Percentiles rank a stretch among this genome's conserved stretches.
These are phyloP conservation scores for Rubia tinctorum DNA, from an alignment of 305 asterid species.

Conservation along the genomic window DNA sequence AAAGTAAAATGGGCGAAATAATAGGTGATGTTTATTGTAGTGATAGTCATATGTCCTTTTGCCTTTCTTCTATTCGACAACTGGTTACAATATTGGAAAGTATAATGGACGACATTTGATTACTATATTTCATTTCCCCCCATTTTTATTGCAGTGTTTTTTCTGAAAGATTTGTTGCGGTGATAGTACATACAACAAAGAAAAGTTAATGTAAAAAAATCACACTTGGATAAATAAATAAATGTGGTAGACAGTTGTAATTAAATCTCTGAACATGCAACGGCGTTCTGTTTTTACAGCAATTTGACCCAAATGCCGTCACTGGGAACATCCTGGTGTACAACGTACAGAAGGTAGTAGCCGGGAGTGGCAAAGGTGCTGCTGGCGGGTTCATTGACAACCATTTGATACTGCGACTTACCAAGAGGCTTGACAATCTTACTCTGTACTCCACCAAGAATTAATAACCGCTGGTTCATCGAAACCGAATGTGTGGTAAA, in stretches of 20 bases:
- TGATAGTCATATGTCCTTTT: too few relatives aligned
- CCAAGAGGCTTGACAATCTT: background rate
- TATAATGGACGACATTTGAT: too few relatives aligned
- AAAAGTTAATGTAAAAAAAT: background rate
- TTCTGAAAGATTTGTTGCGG: too few relatives aligned
- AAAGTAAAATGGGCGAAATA: too few relatives aligned
- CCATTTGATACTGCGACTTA: background rate
- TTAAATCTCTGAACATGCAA: background rate
- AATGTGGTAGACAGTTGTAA: too few relatives aligned
- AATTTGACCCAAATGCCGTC: slow-evolving; percentile 1
- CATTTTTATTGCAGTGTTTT: too few relatives aligned
- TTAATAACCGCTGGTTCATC: background rate
- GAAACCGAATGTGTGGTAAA: slow-evolving; percentile 1
- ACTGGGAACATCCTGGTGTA: background rate
- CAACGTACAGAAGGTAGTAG: background rate
- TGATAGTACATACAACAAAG: background rate
- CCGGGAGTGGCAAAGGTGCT: background rate
- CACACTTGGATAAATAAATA: background rate
- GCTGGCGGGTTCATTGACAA: background rate
- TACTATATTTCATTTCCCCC: too few relatives aligned
- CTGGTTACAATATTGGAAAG: too few relatives aligned
- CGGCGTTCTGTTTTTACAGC: background rate
- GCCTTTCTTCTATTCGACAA: too few relatives aligned
- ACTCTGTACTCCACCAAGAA: background rate
- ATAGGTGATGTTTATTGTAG: too few relatives aligned